phyloP scores from a whole-genome alignment of 1,284 basidiomycete species.

The Tilletiopsis washingtonensis region DNA sequence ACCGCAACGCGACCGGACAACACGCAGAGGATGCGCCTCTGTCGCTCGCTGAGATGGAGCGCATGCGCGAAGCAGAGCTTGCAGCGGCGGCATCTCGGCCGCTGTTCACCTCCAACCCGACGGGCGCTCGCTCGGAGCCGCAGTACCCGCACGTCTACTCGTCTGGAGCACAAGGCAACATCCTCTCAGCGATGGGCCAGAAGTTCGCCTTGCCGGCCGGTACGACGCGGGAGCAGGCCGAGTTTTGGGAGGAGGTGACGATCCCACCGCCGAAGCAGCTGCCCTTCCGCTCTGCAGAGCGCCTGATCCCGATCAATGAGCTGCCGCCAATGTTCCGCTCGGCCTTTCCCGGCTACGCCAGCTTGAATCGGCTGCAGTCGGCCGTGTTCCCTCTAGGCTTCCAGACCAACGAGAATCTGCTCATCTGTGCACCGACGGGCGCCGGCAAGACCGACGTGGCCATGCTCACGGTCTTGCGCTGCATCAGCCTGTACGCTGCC shows the following conservation, averaged over 20 bases:
- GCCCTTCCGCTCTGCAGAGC: slow-evolving; percentile 67
- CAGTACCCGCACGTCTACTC: slow-evolving; percentile 83
- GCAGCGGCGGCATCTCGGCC: slow-evolving; percentile 62
- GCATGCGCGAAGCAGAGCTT: slow-evolving; percentile 61
- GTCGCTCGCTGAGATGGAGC: slow-evolving; percentile 57
- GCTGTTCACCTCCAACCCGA: slow-evolving; percentile 57
- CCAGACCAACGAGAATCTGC: slow-evolving; percentile 87
- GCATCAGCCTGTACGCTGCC: slow-evolving; percentile 65
- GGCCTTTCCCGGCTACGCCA: slow-evolving; percentile 82
- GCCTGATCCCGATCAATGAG: slow-evolving; percentile 64
- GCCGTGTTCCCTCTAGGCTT: slow-evolving; percentile 92
- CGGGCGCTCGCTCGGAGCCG: slow-evolving; percentile 55
- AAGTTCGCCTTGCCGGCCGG: slow-evolving; percentile 78
- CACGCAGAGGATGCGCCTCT: slow-evolving; percentile 37
- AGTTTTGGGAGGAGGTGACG: slow-evolving; percentile 63
- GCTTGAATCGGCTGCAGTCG: slow-evolving; percentile 89
- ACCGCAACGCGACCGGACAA: slow-evolving; percentile 15
- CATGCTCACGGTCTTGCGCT: slow-evolving; percentile 84
- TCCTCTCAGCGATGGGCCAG: slow-evolving; percentile 64
- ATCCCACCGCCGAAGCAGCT: slow-evolving; percentile 77
- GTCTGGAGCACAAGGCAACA: slow-evolving; percentile 60
- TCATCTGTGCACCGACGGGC: slow-evolving; percentile 56
- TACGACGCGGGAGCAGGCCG: slow-evolving; percentile 60
- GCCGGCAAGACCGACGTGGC: slow-evolving; percentile 96
- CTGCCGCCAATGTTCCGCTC: slow-evolving; percentile 71